These are phyloP conservation scores for Suhomyces ambrosiae DNA, from an alignment of 1,139 yeast species.

Conservation along the genomic window DNA sequence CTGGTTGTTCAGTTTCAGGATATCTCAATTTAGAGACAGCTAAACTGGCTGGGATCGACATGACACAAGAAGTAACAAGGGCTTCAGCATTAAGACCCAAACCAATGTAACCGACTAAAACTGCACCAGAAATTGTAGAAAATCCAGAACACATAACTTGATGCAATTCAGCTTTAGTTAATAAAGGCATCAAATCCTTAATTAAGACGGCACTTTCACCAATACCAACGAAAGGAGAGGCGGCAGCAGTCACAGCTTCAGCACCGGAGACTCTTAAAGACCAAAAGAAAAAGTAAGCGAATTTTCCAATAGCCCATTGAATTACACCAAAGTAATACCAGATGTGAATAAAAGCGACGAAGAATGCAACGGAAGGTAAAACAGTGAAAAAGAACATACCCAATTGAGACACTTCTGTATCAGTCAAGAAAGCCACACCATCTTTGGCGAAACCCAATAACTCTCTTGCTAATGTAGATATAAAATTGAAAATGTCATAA, in stretches of 20 bases:
- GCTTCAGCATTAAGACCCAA: conserved; percentile 68
- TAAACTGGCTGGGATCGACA: conserved; percentile 70
- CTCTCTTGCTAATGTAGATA: conserved; percentile 60
- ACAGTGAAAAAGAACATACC: conserved; percentile 61
- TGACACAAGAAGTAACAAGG: conserved; percentile 65
- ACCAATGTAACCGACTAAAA: conserved; percentile 64
- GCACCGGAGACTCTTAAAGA: conserved; percentile 64
- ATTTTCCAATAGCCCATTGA: conserved; percentile 64
- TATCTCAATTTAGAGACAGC: conserved; percentile 64
- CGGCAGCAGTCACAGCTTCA: conserved; percentile 69
- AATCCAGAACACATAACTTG: conserved; percentile 70
- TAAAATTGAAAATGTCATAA: conserved; percentile 64
- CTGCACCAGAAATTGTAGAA: conserved; percentile 69
- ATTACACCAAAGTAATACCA: conserved; percentile 62
- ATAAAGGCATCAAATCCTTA: conserved; percentile 61
- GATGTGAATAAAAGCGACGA: conserved; percentile 64
- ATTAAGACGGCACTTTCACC: conserved; percentile 69
- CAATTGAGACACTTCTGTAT: conserved; percentile 37
- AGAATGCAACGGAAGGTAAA: conserved; percentile 64
- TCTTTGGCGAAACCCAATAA: conserved; percentile 62
- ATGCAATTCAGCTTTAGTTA: conserved; percentile 65
- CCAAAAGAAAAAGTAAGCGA: conserved; percentile 65
- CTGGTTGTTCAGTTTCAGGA: conserved; percentile 62
- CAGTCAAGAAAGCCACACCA: conserved; percentile 65
- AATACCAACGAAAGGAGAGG: conserved; percentile 69